Evolutionary conservation across 495 filamentous ascomycete species (phyloP).

Genomic region (Beverwykella pulmonaria): DNA sequence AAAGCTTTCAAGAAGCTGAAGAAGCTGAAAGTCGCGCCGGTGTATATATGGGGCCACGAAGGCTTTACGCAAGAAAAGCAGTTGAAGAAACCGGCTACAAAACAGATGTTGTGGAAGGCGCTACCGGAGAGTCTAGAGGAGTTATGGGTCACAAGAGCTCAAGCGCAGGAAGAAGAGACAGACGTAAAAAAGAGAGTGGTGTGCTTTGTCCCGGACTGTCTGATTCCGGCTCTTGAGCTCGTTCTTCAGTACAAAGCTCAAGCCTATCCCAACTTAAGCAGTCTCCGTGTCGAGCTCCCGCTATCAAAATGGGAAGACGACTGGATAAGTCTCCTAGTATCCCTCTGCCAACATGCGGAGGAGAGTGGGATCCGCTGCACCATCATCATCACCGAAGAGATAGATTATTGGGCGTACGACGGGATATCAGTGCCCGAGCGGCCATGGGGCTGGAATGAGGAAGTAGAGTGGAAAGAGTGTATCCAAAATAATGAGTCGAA

Average conservation of each 20-base stretch:
- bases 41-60: slow-evolving; percentile 11
- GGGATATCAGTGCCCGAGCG: not conserved
- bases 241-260: not conserved
- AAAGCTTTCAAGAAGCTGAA: not conserved
- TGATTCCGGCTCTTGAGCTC: slow-evolving; percentile 9
- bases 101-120: slow-evolving; percentile 3
- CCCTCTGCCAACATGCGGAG: not conserved
- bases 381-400: not conserved
- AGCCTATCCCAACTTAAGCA: not conserved
- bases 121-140: not conserved
- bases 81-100: no score
- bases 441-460: not conserved
- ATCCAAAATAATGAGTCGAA: not conserved
- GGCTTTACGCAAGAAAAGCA: not conserved
- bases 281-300: not conserved
- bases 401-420: no score
- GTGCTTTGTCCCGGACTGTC: not conserved
- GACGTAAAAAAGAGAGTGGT: not conserved
- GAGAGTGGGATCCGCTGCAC: not conserved
- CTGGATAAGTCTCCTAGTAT: not conserved
- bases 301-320: not conserved
- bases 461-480: not conserved
- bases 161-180: not conserved
- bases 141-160: slow-evolving; percentile 5
- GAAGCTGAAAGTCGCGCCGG: slow-evolving; percentile 4